A percentile compares a stretch with the other conserved stretches of the same genome.
Evolutionary conservation across 805 yeast species (phyloP).

Genomic region (Myxozyma sirexii): DNA sequence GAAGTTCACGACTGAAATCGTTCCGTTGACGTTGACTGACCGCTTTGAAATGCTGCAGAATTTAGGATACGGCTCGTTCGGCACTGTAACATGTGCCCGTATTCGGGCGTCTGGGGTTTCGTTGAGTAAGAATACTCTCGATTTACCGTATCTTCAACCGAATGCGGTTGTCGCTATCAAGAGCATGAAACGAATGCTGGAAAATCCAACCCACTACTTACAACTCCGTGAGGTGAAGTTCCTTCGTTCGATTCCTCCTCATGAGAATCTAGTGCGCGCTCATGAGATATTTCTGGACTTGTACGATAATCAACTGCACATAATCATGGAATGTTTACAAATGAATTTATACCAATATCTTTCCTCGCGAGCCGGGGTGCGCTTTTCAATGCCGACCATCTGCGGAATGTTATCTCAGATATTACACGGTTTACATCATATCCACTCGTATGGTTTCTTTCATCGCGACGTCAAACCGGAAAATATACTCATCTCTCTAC

Average conservation of each 20-base stretch:
- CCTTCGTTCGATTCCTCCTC: constrained; percentile 56
- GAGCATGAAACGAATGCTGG: constrained; percentile 63
- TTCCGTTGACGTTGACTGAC: constrained; percentile 18
- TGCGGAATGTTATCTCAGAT: constrained; percentile 51
- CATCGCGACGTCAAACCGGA: constrained; percentile 96
- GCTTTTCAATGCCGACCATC: not conserved
- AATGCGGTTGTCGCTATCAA: constrained; percentile 69
- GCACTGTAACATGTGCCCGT: constrained; percentile 39
- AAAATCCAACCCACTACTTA: constrained; percentile 57
- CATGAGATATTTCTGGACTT: constrained; percentile 80
- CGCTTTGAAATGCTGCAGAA: constrained; percentile 34
- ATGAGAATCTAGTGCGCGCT: constrained; percentile 70
- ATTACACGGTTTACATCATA: constrained; percentile 76
- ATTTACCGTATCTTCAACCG: constrained; percentile 9
- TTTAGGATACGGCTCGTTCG: constrained; percentile 42
- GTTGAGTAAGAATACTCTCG: not conserved
- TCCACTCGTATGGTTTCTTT: constrained; percentile 67
- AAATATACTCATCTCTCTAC: constrained; percentile 57
- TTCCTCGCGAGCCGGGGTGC: constrained; percentile 3
- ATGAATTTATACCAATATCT: constrained; percentile 67
- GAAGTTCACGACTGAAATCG: not conserved
- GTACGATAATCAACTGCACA: constrained; percentile 60
- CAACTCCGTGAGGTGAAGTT: constrained; percentile 45
- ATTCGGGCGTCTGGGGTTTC: constrained; percentile 2
- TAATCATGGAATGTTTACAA: constrained; percentile 87